A percentile compares a stretch with the other conserved stretches of the same genome.
phyloP scores from a whole-genome alignment of 2,329 filamentous ascomycete species.

The Fusarium pseudocircinatum region DNA sequence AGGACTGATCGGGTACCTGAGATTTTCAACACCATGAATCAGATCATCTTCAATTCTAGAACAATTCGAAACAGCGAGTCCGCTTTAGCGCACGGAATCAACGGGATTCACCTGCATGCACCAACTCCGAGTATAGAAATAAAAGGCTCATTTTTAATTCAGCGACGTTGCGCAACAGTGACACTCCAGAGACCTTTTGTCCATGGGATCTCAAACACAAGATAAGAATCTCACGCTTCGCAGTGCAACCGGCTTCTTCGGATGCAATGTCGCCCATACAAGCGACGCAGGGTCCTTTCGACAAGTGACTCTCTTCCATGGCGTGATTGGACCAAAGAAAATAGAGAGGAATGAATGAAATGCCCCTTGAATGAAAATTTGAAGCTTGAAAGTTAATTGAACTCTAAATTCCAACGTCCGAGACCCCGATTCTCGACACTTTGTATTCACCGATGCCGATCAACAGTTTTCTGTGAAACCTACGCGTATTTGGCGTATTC shows the following conservation, averaged over 20 bases:
- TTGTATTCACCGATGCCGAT: background rate
- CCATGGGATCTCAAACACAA: background rate
- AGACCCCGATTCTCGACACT: background rate
- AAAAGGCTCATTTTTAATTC: background rate
- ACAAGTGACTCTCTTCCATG: background rate
- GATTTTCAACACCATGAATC: background rate
- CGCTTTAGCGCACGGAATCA: background rate
- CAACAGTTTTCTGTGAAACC: background rate
- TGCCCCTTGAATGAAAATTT: background rate
- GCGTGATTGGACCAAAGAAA: background rate
- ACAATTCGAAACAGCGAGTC: background rate
- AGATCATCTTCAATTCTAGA: background rate
- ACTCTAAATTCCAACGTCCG: background rate
- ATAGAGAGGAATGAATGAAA: background rate
- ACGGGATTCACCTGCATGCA: background rate
- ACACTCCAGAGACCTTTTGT: background rate
- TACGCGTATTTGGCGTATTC: background rate
- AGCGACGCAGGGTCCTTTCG: background rate
- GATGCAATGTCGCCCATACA: background rate
- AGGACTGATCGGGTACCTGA: background rate
- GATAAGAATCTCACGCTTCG: background rate
- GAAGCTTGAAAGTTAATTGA: background rate
- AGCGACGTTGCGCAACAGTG: background rate
- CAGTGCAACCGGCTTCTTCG: background rate
- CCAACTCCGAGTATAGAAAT: rapidly evolving